Evolutionary conservation across 108 stramenopile species (phyloP).

Genomic region (Cyclotella sp.): DNA sequence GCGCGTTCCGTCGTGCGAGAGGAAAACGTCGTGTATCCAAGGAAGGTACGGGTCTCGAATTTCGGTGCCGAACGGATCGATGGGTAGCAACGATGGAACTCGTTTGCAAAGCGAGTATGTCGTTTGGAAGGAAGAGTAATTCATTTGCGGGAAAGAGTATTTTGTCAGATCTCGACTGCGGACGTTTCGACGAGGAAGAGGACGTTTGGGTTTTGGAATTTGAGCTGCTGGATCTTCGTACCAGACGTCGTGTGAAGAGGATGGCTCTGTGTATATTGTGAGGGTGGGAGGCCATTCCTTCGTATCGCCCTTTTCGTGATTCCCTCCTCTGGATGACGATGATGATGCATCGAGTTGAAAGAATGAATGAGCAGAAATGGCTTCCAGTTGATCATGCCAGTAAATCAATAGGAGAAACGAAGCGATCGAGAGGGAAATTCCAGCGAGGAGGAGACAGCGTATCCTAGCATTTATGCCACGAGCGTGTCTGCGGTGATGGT

Average conservation of each 20-base stretch:
- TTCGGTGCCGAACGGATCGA: constrained; percentile 61
- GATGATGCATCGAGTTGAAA: not conserved
- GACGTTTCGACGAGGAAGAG: constrained; percentile 33
- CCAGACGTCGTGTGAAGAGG: constrained; percentile 37
- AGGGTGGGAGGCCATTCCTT: constrained; percentile 49
- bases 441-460: not conserved
- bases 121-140: constrained; percentile 6
- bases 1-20: constrained; percentile 33
- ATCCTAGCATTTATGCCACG: not conserved
- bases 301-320: not conserved
- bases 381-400: constrained; percentile 1
- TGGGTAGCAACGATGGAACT: constrained; percentile 55
- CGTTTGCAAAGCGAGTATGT: constrained; percentile 24
- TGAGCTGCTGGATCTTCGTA: constrained; percentile 33
- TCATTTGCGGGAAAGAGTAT: constrained; percentile 31
- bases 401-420: not conserved
- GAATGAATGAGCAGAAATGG: not conserved
- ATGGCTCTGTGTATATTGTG: constrained; percentile 41
- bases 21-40: constrained; percentile 76
- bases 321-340: not conserved
- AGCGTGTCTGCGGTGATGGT: not conserved
- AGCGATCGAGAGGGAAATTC: not conserved
- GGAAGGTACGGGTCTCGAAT: constrained; percentile 68
- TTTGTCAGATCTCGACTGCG: constrained; percentile 31
- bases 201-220: constrained; percentile 19